Base-by-base conservation (phyloP, 2,329 filamentous ascomycete genomes). In the Botrytis medusae region DNA sequence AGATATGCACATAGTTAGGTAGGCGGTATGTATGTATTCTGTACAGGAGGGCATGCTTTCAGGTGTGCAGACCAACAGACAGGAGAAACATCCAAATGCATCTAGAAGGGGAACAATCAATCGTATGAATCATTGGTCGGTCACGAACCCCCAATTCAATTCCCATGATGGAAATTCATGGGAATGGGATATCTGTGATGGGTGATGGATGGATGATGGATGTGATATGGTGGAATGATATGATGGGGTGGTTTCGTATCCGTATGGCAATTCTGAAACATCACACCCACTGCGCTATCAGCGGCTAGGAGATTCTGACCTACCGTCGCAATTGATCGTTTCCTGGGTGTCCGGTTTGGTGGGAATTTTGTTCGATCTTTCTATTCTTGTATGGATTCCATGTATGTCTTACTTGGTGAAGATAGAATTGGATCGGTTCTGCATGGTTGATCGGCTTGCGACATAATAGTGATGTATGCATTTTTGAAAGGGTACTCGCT, bases 221-320 rank as follows among this genome's bases (percentile, higher is more conserved):
- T 16, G 42, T 51, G n/a, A n/a, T n/a, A n/a, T n/a, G n/a, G n/a
- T n/a, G n/a, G 34, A 37, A 37, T 37, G 34, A 7, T 37, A 8
- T 37, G 37, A 37, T 9, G 37, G 37, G 37, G 37, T 37, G 37
- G 37, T 37, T 44, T 63, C 60, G 60, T 63, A 63, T 63, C 37
- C 60, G 61, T 63, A n/a, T 63, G 37, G 37, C 16, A 4, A 44
- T 20, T 62, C 37, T 63, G 61, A 63, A 63, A 63, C 61, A 63
- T 8, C 9, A 63, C 61, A 63, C 61, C 61, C 40, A 63, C 61
- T 51, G 42, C 46, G 64, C 46, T 51, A 51, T 46, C 42, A 67
- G 64, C 42, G 69, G 54, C 29, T 25, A 22, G 37, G 48, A 29
- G 57, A 46, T 60, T 71, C 54, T 34, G 69, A 71, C 46, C 51